Evolutionary conservation across 1,284 basidiomycete species (phyloP).

Genomic region (Cryptococcus hybrid): DNA sequence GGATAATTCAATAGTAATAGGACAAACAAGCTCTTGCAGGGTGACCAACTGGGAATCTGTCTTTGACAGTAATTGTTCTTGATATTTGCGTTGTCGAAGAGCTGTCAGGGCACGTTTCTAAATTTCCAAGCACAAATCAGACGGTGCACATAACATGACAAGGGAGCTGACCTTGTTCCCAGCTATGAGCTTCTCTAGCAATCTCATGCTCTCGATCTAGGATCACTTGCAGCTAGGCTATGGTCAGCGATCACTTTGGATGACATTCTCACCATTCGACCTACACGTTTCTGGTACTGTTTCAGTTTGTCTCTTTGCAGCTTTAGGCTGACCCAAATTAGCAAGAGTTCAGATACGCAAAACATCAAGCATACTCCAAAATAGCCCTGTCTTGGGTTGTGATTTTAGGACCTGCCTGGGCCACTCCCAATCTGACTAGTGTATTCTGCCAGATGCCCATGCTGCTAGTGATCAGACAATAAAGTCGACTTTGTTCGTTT

Average conservation of each 20-base stretch:
- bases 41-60: constrained; percentile 89
- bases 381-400: constrained; percentile 91
- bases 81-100: constrained; percentile 86
- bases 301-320: constrained; percentile 91
- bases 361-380: constrained; percentile 68
- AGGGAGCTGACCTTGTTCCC: constrained; percentile 68
- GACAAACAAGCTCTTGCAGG: constrained; percentile 79
- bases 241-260: too few relatives aligned
- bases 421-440: constrained; percentile 49
- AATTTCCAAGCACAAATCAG: neutral
- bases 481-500: too few relatives aligned
- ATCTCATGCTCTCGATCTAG: constrained; percentile 86
- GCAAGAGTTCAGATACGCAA: constrained; percentile 7
- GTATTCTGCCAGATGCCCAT: constrained; percentile 43
- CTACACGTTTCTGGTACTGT: constrained; percentile 91
- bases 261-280: constrained; percentile 17
- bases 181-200: constrained; percentile 69
- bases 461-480: too few relatives aligned
- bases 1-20: neutral
- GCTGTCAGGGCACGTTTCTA: constrained; percentile 72
- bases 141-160: neutral
- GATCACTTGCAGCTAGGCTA: constrained; percentile 58
- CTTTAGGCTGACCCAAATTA: constrained; percentile 65
- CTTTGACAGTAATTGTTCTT: constrained; percentile 79
- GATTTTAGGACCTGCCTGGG: constrained; percentile 81